phyloP scores from a whole-genome alignment of 192 early-diverging fungal species.

The Pilobolus umbonatus region DNA sequence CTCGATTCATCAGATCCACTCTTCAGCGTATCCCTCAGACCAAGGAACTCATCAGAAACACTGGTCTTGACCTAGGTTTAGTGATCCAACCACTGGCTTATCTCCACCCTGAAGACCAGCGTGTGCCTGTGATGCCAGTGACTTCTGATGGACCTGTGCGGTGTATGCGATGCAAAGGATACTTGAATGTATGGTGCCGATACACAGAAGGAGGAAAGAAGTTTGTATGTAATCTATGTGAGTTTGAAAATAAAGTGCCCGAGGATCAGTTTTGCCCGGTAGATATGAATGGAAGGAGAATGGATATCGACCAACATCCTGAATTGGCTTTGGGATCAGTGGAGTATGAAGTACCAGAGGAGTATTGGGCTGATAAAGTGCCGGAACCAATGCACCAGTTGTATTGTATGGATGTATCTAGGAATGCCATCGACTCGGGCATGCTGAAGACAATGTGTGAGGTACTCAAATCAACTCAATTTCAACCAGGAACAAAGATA shows the following conservation, averaged over 20 bases:
- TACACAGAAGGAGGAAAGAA: constrained; percentile 90
- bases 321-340: constrained; percentile 87
- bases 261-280: constrained; percentile 90
- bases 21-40: constrained; percentile 82
- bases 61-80: constrained; percentile 82
- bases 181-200: constrained; percentile 86
- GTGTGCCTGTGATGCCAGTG: constrained; percentile 77
- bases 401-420: constrained; percentile 95
- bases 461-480: constrained; percentile 58
- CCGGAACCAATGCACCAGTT: constrained; percentile 64
- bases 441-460: constrained; percentile 65
- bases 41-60: constrained; percentile 71
- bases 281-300: constrained; percentile 85
- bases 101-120: constrained; percentile 69
- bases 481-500: constrained; percentile 61
- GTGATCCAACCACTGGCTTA: constrained; percentile 91
- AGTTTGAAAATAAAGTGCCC: constrained; percentile 80
- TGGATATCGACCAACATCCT: constrained; percentile 79
- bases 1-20: constrained; percentile 86
- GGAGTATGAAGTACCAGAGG: constrained; percentile 80
- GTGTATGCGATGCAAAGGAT: constrained; percentile 88
- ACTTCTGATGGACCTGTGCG: constrained; percentile 77
- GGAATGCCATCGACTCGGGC: constrained; percentile 79
- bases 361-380: constrained; percentile 60
- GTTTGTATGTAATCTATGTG: constrained; percentile 93